Base-by-base conservation (phyloP, 2,329 filamentous ascomycete species). In the Colletotrichum falcatum region DNA sequence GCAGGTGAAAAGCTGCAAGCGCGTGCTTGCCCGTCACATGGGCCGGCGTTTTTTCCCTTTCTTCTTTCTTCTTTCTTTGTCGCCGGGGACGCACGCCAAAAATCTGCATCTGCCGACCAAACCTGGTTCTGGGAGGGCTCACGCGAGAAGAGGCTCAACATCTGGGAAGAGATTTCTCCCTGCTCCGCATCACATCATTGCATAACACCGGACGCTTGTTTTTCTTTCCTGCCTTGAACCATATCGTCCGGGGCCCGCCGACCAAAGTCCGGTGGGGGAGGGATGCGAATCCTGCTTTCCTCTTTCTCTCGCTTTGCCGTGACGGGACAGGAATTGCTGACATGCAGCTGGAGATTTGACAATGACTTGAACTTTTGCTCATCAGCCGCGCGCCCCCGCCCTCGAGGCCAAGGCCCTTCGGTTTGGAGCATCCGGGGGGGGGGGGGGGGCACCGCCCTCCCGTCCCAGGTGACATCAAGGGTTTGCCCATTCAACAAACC, bases 181-280 rank as follows among this genome's bases (percentile, higher is more conserved):
- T 11, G 16, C 30, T 30, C 51, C 59, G 44, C 51, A 23, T 46
- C 42, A 51, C 23, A 58, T 58, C 58, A 30, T 58, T 53, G 58
- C 9, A 58, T 37, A 11, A 59, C 53, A 51, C 58, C n/a, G n/a
- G n/a, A n/a, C n/a, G n/a, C 8, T n/a, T 44, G 7, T 44, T 0
- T n/a, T 18, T 62, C 56, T n/a, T n/a, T n/a, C n/a, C n/a, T n/a
- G n/a, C n/a, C 16, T 46, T 39, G 18, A 23, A 54, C 53, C 58
- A 62, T 23, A 44, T 67, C 67, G 59, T 59, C 67, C 61, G 20
- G 20, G 67, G 20, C 63, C 35, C 51, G 63, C 39, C 67, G 58
- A 44, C 66, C 56, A 37, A 58, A 28, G 49, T n/a, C 33, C 33
- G 20, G 35, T 26, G 42, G 42, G 3, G 44, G 9, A 46, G n/a